These are phyloP conservation scores for Solanum chilense DNA, from an alignment of 257 asterid genomes.

Conservation along the genomic window DNA sequence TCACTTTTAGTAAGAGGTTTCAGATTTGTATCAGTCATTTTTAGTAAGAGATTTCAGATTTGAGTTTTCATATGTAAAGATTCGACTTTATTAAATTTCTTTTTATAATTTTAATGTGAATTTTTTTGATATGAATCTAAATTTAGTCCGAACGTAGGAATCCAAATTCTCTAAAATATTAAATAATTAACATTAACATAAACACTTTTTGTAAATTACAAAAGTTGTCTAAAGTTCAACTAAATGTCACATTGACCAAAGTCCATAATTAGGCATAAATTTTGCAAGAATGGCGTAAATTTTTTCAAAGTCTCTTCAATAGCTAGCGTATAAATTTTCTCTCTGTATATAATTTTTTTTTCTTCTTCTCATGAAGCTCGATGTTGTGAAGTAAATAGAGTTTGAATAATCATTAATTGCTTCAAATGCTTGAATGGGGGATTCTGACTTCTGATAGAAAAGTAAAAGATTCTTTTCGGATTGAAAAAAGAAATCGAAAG, in stretches of 20 bases:
- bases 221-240: not conserved
- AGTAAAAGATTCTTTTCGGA: slow-evolving; percentile 13
- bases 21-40: not conserved
- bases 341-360: not conserved
- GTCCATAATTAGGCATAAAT: not conserved
- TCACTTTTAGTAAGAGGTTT: not conserved
- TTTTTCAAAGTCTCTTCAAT: not conserved
- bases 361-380: not conserved
- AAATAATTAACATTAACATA: not conserved
- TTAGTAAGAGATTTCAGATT: not conserved
- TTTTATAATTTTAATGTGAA: too few species aligned
- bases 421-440: not conserved
- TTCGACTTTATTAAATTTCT: too few species aligned
- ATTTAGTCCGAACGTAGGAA: not conserved
- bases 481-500: not conserved
- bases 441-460: not conserved
- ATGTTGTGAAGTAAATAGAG: not conserved
- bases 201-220: not conserved
- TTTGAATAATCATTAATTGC: not conserved
- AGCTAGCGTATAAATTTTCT: not conserved
- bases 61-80: too few species aligned
- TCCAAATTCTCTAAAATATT: not conserved
- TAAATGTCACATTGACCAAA: not conserved
- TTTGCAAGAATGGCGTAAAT: not conserved
- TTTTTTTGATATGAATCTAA: rapidly evolving